A percentile compares a stretch with the other conserved stretches of the same genome.
These are phyloP conservation scores for Hypoxylon sp. DNA, from an alignment of 2,329 filamentous ascomycete genomes.

Conservation along the genomic window DNA sequence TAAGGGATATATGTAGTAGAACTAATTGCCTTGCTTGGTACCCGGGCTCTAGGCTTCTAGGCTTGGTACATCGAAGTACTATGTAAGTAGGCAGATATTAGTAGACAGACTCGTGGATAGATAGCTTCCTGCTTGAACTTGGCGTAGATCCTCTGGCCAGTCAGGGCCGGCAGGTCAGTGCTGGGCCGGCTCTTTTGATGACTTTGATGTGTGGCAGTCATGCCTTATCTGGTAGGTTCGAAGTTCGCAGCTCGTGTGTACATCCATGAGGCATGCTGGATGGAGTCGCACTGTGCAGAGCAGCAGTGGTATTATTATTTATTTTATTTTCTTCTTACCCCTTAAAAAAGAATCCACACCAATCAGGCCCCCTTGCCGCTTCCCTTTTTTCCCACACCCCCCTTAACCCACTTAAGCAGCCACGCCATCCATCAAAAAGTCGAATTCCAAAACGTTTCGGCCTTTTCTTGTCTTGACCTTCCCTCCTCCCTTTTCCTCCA, in stretches of 20 bases:
- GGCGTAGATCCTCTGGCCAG: conserved; percentile 31
- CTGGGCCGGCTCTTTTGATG: conserved; percentile 13
- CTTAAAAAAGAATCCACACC: conserved; percentile 41
- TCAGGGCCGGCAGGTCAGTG: too few relatives aligned
- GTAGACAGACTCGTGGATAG: too few relatives aligned
- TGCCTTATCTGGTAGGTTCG: conserved; percentile 1
- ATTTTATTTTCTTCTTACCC: conserved; percentile 17
- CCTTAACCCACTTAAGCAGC: conserved; percentile 30
- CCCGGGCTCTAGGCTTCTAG: too few relatives aligned
- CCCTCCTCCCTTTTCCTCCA: conserved; percentile 35
- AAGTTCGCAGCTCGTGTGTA: neutral
- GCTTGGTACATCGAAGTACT: too few relatives aligned
- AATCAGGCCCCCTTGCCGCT: conserved; percentile 30
- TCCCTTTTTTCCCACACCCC: conserved; percentile 38
- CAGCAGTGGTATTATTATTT: too few relatives aligned
- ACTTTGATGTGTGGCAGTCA: conserved; percentile 6
- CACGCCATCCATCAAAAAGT: conserved; percentile 44
- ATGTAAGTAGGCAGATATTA: too few relatives aligned
- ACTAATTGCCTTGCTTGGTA: too few relatives aligned
- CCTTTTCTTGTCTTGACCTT: conserved; percentile 46
- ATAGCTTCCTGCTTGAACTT: conserved; percentile 31
- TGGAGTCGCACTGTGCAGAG: conserved; percentile 21
- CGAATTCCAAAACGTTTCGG: conserved; percentile 49
- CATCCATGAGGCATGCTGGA: neutral
- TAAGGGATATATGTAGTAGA: too few relatives aligned